These are phyloP conservation scores for Ophiocordyceps polyrhachis-furcata DNA, from an alignment of 2,329 filamentous ascomycete genomes.

Conservation along the genomic window DNA sequence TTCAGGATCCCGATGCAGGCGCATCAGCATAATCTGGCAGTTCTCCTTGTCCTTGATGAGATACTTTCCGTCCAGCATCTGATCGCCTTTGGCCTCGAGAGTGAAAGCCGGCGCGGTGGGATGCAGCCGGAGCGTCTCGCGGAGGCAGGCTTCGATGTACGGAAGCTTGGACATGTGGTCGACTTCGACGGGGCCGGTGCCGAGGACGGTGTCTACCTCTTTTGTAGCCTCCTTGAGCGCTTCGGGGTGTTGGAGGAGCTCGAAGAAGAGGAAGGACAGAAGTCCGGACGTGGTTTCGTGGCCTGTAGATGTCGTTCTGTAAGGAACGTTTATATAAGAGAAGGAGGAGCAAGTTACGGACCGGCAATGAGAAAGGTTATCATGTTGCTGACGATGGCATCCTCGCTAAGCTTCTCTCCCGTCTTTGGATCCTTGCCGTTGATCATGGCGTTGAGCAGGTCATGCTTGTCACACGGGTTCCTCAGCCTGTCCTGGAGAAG, in stretches of 20 bases:
- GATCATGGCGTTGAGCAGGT: conserved; percentile 53
- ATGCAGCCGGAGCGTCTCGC: conserved; percentile 43
- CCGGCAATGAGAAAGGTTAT: conserved; percentile 52
- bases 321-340: background rate
- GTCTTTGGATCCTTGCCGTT: conserved; percentile 48
- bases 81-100: conserved; percentile 21
- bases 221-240: conserved; percentile 41
- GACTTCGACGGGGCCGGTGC: conserved; percentile 33
- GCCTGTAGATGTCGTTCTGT: conserved; percentile 10
- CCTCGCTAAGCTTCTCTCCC: conserved; percentile 42
- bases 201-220: conserved; percentile 49
- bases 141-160: conserved; percentile 29
- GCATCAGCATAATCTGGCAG: conserved; percentile 7
- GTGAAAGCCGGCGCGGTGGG: conserved; percentile 41
- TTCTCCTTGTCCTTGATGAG: background rate
- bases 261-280: conserved; percentile 45
- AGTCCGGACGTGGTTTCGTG: conserved; percentile 56
- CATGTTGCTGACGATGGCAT: conserved; percentile 49
- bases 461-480: conserved; percentile 38
- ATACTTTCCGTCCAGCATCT: background rate
- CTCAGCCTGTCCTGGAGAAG: conserved; percentile 39
- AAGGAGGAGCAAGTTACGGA: background rate
- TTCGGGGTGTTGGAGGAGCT: conserved; percentile 43
- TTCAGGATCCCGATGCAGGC: conserved; percentile 40
- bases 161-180: conserved; percentile 45